Evolutionary conservation across 2,329 filamentous ascomycete species (phyloP), one percentile per base, ranked within the genome.

Genomic region (Ramularia endophylla): DNA sequence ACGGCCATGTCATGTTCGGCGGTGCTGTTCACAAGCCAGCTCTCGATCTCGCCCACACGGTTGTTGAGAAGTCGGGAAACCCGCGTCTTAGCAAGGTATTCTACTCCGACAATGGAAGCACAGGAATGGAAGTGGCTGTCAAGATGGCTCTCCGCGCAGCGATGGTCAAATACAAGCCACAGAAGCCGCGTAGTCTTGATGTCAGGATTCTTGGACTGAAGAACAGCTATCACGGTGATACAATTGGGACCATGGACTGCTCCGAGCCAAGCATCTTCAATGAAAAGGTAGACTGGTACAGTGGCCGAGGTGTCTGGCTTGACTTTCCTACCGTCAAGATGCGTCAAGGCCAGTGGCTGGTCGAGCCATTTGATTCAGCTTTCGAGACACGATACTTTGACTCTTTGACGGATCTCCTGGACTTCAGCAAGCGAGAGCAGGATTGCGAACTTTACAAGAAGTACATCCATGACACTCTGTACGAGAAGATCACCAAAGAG

Each of bases 1-100:
- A 92, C 56, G 87, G 87, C 0, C 87, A 94, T 62, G 84, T 92
- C 51, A 92, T 94, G 83, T 92, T 94, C 56, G 84, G 85, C 0
- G 80, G 80, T 7, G 79, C 83, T 0, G 74, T 89, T n/a, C 85
- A 94, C 52, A 76, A 87, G 53, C 87, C 87, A 0, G 87, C 85
- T 0, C 65, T 92, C 0, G 68, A 71, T 5, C 71, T 94, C 0
- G 82, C 85, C 0, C 75, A 85, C 56, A 69, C 67, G 0, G 68
- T 94, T 1, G 66, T 92, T 3, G 41, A 68, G 1, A 71, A 70
- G 0, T 64, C 85, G 5, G 61, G 68, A 0, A 89, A 86, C 48
- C 74, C 78, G 0, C 78, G 85, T 0, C 65, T 92, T 2, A 67
- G 63, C 1, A 81, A 83, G 27, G 82, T 87, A 0, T 94, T 94